Base-by-base conservation (phyloP, 768 basidiomycete species). In the Agrocybe chaxingu region DNA sequence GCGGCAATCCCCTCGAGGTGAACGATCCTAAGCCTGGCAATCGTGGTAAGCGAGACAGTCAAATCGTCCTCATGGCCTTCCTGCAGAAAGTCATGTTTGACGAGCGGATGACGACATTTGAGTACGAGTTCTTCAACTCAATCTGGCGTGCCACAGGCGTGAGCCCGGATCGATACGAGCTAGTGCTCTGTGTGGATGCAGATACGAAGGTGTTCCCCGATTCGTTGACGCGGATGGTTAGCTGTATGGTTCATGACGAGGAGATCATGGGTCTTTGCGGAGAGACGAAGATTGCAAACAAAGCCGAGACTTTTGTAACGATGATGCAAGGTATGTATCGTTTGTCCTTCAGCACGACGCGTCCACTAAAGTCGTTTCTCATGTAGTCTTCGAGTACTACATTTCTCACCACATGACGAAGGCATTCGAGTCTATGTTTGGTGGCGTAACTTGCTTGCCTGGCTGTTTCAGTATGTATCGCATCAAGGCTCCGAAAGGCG, bases 401-500 rank as follows among this genome's bases (percentile, higher is more conserved):
- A 97, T 98, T 71, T 98, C 97, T 7, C 97, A 99, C 66, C 96
- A 98, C 67, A 81, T 95, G 79, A 96, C 93, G 35, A 99, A 99
- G 76, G 96, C 96, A 3, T 98, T 98, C 76, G 97, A 99, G 72
- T 93, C 95, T 3, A 95, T 96, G 87, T 98, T 98, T 61, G 97
- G 97, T 62, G 94, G 96, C 78, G 97, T 99, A 6, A 98, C 97
- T 49, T 99, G 97, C 81, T 78, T 99, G 57, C 97, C 97, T 18
- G 97, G 97, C 57, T 99, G 97, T 75, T 99, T 99, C 81, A 92
- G 87, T 58, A 98, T 98, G 96, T 98, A 98, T 73, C 86, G 97
- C 57, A 94, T 98, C 83, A 99, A 98, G 73, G 90, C 95, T 11
- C 95, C 95, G n/a, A 99, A 98, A 70, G 94, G 93, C 42, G 86